phyloP scores from a whole-genome alignment of 225 moss, liverwort and hornwort species.

The Polytrichum commune region DNA sequence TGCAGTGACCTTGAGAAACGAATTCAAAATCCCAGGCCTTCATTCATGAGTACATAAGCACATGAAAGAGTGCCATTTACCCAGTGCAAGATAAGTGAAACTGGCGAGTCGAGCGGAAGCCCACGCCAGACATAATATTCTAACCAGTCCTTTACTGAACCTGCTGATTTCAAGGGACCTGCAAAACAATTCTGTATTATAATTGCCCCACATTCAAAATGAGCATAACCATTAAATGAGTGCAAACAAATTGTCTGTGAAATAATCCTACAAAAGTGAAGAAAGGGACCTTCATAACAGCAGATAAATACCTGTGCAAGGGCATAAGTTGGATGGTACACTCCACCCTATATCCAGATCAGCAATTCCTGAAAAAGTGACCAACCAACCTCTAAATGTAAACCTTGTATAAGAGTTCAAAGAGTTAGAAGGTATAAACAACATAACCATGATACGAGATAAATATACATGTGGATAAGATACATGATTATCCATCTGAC shows the following conservation, averaged over 20 bases:
- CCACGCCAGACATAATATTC: constrained; percentile 74
- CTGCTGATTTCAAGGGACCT: constrained; percentile 27
- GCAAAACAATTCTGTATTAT: not conserved
- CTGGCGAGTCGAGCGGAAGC: constrained; percentile 74
- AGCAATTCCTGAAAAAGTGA: not conserved
- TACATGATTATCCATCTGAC: too few relatives aligned
- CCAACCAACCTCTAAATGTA: not conserved
- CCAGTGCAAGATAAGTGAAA: constrained; percentile 78
- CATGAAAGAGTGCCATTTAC: constrained; percentile 13
- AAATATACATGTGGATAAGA: too few relatives aligned
- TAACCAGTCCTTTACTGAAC: constrained; percentile 44
- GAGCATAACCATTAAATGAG: not conserved
- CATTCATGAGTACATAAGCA: not conserved
- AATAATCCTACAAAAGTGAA: not conserved
- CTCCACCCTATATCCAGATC: constrained; percentile 43
- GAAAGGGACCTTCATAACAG: too few relatives aligned
- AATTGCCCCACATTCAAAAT: not conserved
- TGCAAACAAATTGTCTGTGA: not conserved
- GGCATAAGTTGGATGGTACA: constrained; percentile 55
- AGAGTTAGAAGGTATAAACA: too few relatives aligned
- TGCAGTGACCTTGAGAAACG: too few relatives aligned
- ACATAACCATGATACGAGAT: too few relatives aligned
- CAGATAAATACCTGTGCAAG: constrained; percentile 52
- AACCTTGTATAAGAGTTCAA: too few relatives aligned
- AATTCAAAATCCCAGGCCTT: too few relatives aligned